A percentile compares a stretch with the other conserved stretches of the same genome.
These are phyloP conservation scores for Russula earlei DNA, from an alignment of 768 basidiomycete genomes.

Conservation along the genomic window DNA sequence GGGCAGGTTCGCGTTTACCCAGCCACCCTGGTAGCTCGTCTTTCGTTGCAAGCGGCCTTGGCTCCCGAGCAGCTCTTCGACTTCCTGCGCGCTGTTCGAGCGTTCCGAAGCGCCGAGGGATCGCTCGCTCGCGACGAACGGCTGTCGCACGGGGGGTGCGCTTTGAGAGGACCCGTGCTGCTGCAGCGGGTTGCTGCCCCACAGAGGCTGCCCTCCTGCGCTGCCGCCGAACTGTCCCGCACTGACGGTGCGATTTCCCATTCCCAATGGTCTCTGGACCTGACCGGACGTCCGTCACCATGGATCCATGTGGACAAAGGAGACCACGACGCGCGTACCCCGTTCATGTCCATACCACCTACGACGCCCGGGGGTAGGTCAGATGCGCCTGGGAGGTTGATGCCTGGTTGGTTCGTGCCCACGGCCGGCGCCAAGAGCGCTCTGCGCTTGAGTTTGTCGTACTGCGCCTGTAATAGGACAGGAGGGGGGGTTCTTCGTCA, in stretches of 20 bases:
- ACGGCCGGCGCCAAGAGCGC: constrained; percentile 42
- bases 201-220: constrained; percentile 2
- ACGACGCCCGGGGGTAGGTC: background rate
- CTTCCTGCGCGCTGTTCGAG: constrained; percentile 60
- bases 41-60: constrained; percentile 8
- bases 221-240: constrained; percentile 1
- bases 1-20: constrained; percentile 3
- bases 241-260: background rate
- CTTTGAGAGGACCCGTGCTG: background rate
- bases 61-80: constrained; percentile 51
- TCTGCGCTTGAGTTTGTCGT: constrained; percentile 78
- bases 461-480: constrained; percentile 41
- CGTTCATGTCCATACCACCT: background rate
- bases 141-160: constrained; percentile 20
- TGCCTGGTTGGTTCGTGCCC: constrained; percentile 9
- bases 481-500: background rate
- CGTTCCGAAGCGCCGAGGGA: constrained; percentile 29
- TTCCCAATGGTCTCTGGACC: constrained; percentile 8
- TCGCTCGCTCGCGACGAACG: constrained; percentile 37
- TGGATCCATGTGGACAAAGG: background rate
- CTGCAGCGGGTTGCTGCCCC: constrained; percentile 3
- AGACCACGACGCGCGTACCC: background rate
- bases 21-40: constrained; percentile 2
- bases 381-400: constrained; percentile 2
- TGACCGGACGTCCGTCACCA: background rate